phyloP scores from a whole-genome alignment of 495 filamentous ascomycete species.

The Hypomontagnella submonticulosa region DNA sequence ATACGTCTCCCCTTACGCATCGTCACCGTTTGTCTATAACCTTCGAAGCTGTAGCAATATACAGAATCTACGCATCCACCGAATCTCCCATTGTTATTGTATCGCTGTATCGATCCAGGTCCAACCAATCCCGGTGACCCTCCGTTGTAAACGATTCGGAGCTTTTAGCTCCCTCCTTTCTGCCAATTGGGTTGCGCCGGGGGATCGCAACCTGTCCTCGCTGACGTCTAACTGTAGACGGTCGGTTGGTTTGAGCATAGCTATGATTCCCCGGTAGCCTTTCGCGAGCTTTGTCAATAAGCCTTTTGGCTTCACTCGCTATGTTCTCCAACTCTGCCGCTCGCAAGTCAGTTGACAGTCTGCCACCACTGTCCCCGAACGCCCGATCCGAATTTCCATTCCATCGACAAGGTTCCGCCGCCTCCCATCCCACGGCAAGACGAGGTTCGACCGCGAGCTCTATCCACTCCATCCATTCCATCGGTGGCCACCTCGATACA shows the following conservation, averaged over 20 bases:
- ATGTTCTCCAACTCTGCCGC: conserved; percentile 73
- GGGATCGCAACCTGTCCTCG: conserved; percentile 13
- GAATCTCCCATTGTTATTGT: too few species aligned
- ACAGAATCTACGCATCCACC: too few species aligned
- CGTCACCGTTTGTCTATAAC: too few species aligned
- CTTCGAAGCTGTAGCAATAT: too few species aligned
- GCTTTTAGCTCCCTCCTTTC: conserved; percentile 7
- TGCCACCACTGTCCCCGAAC: conserved; percentile 63
- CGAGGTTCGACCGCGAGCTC: conserved; percentile 90
- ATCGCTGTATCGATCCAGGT: neutral
- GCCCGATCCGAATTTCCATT: conserved; percentile 71
- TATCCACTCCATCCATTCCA: conserved; percentile 69
- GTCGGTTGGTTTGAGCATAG: conserved; percentile 33
- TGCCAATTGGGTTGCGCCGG: conserved; percentile 25
- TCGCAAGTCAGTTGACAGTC: conserved; percentile 77
- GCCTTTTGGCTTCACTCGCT: conserved; percentile 43
- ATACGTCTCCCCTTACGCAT: neutral
- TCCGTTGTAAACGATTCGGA: conserved; percentile 5
- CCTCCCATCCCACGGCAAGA: conserved; percentile 51
- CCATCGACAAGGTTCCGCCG: conserved; percentile 52
- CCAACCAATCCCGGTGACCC: neutral
- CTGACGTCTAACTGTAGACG: conserved; percentile 31
- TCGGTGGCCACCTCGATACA: conserved; percentile 78
- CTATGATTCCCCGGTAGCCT: conserved; percentile 52
- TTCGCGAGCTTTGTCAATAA: conserved; percentile 46